Conservation (phyloP, 2,329 filamentous ascomycete species). For the Ophiocordyceps camponoti-leonardi region DNA sequence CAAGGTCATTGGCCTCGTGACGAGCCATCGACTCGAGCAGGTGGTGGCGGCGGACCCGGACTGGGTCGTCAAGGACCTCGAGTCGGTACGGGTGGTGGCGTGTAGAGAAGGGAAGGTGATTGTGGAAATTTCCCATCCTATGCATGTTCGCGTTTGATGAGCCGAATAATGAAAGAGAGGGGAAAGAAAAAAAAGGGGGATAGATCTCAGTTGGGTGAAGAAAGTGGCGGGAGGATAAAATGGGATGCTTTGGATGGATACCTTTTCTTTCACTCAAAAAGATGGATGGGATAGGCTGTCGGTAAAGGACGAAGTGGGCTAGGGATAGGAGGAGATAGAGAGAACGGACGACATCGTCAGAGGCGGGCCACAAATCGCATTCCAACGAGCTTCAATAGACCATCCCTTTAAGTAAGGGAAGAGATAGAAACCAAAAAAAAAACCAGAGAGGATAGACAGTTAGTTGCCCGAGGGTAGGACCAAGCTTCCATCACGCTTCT, state of each 20-base stretch:
- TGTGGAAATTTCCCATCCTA: slow-evolving; percentile 49
- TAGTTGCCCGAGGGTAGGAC: too few relatives aligned
- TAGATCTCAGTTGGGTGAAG: too few relatives aligned
- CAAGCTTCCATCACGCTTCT: too few relatives aligned
- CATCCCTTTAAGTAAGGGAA: background rate
- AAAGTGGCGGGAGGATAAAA: too few relatives aligned
- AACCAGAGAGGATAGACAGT: too few relatives aligned
- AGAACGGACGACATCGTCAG: background rate
- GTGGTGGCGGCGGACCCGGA: slow-evolving; percentile 64
- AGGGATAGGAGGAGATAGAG: background rate
- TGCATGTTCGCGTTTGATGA: slow-evolving; percentile 17
- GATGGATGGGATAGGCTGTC: background rate
- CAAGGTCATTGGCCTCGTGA: slow-evolving; percentile 68
- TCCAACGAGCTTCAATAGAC: background rate
- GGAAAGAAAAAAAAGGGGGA: too few relatives aligned
- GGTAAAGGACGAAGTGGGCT: too few relatives aligned
- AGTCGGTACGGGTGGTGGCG: slow-evolving; percentile 48
- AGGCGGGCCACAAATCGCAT: background rate
- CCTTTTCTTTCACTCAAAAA: too few relatives aligned
- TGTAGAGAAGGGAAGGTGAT: slow-evolving; percentile 40
- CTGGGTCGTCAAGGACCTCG: slow-evolving; percentile 70
- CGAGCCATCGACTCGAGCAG: slow-evolving; percentile 62
- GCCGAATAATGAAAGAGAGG: too few relatives aligned
- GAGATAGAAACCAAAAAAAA: too few relatives aligned
- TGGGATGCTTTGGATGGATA: too few relatives aligned